These are phyloP conservation scores for Phytopythium ostracodes DNA, from an alignment of 352 stramenopile genomes.

Conservation along the genomic window DNA sequence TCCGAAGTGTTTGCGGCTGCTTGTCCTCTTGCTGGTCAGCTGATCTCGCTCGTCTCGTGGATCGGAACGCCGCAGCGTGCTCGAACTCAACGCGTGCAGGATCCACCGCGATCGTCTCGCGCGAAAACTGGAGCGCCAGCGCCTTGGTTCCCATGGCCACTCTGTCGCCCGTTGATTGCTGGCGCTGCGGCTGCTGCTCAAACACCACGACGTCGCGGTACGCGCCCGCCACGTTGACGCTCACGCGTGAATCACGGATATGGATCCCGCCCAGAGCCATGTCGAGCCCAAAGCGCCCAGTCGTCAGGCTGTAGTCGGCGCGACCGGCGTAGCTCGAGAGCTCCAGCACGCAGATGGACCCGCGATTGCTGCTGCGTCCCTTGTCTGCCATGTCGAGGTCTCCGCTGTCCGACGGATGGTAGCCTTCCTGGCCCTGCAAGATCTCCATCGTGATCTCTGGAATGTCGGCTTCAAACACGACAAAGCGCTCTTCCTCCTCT, in stretches of 20 bases:
- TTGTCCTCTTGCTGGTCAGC: neutral
- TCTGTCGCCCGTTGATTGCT: conserved; percentile 1
- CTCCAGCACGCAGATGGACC: conserved; percentile 70
- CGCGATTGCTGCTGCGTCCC: conserved; percentile 44
- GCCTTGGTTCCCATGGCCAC: conserved; percentile 21
- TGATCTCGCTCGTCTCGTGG: conserved; percentile 6
- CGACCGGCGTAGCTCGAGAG: conserved; percentile 38
- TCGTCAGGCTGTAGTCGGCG: conserved; percentile 53
- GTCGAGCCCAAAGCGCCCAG: conserved; percentile 36
- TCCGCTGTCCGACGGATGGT: conserved; percentile 70
- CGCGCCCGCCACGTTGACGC: conserved; percentile 45
- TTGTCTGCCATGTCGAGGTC: conserved; percentile 73
- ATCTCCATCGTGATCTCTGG: conserved; percentile 81
- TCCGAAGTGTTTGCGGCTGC: neutral
- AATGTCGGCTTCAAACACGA: conserved; percentile 53
- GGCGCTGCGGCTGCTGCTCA: conserved; percentile 19
- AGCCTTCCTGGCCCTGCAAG: conserved; percentile 68
- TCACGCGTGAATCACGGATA: conserved; percentile 60
- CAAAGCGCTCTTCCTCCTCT: conserved; percentile 49
- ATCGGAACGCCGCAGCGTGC: neutral
- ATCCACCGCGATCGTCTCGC: conserved; percentile 39
- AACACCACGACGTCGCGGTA: conserved; percentile 80
- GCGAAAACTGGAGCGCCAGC: conserved; percentile 57
- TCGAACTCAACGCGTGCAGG: conserved; percentile 39
- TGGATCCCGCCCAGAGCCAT: conserved; percentile 56